Evolutionary conservation across 2,329 filamentous ascomycete species (phyloP).

Genomic region (Leptographium wingfieldii): DNA sequence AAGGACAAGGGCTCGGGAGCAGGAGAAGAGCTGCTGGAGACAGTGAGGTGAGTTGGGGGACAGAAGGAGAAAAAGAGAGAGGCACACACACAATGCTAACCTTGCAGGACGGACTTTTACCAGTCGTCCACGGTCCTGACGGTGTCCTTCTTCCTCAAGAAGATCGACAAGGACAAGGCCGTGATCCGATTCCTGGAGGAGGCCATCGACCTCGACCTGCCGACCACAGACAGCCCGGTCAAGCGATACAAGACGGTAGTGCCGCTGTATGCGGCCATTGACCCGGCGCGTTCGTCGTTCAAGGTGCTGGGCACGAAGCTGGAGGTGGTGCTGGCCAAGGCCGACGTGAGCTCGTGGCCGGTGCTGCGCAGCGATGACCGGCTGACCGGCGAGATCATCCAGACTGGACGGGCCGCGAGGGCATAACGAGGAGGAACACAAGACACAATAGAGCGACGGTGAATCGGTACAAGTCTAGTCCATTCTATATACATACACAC

Average conservation of each 20-base stretch:
- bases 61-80: too few species aligned
- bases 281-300: conserved; percentile 60
- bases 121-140: conserved; percentile 79
- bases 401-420: conserved; percentile 66
- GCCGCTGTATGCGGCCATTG: conserved; percentile 64
- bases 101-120: conserved; percentile 72
- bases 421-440: conserved; percentile 4
- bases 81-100: neutral
- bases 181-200: conserved; percentile 55
- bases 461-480: too few species aligned
- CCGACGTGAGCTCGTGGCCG: conserved; percentile 71
- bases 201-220: conserved; percentile 63
- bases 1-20: conserved; percentile 34
- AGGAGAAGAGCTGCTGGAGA: conserved; percentile 65
- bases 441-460: neutral
- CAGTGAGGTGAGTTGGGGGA: conserved; percentile 48
- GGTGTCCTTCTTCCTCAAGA: conserved; percentile 89
- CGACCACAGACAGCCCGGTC: conserved; percentile 61
- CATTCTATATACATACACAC: neutral
- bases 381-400: conserved; percentile 64
- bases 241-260: conserved; percentile 71
- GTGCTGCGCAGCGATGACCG: conserved; percentile 68
- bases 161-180: conserved; percentile 74
- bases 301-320: conserved; percentile 84
- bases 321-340: conserved; percentile 61